Conservation (phyloP, 169 alveolate species). For the Plasmodium berghei region DNA sequence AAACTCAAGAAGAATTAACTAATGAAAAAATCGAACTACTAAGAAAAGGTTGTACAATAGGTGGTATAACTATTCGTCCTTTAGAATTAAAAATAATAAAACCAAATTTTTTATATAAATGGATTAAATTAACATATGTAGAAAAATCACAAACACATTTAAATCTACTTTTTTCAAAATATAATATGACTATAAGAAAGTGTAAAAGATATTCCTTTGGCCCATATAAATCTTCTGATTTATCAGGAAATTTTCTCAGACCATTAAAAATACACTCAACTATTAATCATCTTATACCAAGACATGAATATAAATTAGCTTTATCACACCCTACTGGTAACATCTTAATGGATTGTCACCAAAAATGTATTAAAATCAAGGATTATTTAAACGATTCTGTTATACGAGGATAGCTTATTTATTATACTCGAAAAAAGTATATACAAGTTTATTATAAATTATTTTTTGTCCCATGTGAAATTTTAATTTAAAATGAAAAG, state of each 20-base stretch:
- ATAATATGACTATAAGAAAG: constrained; percentile 44
- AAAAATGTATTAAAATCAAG: constrained; percentile 12
- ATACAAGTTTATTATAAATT: no score
- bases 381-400: constrained; percentile 22
- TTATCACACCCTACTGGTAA: constrained; percentile 39
- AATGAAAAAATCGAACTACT: constrained; percentile 22
- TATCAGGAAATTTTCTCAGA: constrained; percentile 17
- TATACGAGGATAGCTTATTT: neutral
- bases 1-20: constrained; percentile 42
- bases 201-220: constrained; percentile 76
- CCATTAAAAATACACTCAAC: constrained; percentile 67
- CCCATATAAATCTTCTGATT: constrained; percentile 57
- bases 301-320: constrained; percentile 9
- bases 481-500: no score
- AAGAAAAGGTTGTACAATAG: constrained; percentile 39
- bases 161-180: constrained; percentile 29
- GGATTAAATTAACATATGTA: constrained; percentile 68
- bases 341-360: neutral
- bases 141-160: constrained; percentile 61
- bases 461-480: no score
- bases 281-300: constrained; percentile 12
- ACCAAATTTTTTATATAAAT: constrained; percentile 10
- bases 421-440: neutral
- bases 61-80: constrained; percentile 23
- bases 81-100: constrained; percentile 25